A percentile compares a stretch with the other conserved stretches of the same genome.
phyloP scores from a whole-genome alignment of 768 basidiomycete species.

The Psilocybe cyanescens region DNA sequence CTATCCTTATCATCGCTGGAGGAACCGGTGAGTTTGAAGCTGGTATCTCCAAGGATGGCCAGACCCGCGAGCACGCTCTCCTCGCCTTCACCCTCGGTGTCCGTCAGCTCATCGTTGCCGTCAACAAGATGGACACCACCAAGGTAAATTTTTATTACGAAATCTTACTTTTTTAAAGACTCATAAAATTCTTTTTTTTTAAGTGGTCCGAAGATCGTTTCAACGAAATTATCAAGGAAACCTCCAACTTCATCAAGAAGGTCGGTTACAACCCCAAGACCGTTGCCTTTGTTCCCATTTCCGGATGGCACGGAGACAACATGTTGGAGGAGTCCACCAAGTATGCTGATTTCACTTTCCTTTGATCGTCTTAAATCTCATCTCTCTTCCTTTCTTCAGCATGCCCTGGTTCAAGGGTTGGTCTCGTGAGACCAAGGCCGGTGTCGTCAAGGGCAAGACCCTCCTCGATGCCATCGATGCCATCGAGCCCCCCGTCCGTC shows the following conservation, averaged over 20 bases:
- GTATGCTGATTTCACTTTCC: slow-evolving; percentile 44
- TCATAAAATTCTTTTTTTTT: slow-evolving; percentile 10
- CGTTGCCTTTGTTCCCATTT: slow-evolving; percentile 99
- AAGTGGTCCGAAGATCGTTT: slow-evolving; percentile 99
- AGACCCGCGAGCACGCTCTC: slow-evolving; percentile 99
- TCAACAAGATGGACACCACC: slow-evolving; percentile 99
- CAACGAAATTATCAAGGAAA: slow-evolving; percentile 99
- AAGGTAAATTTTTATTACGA: slow-evolving; percentile 54
- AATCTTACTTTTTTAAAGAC: background rate
- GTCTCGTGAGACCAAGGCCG: slow-evolving; percentile 94
- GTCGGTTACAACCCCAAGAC: slow-evolving; percentile 99
- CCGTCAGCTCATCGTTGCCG: slow-evolving; percentile 98
- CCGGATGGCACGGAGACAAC: slow-evolving; percentile 99
- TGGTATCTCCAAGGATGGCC: slow-evolving; percentile 99
- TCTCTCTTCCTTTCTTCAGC: slow-evolving; percentile 43
- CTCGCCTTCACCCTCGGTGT: slow-evolving; percentile 99
- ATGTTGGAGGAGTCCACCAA: slow-evolving; percentile 99
- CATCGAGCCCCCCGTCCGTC: slow-evolving; percentile 96
- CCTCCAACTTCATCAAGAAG: slow-evolving; percentile 98
- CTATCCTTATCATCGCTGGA: slow-evolving; percentile 98
- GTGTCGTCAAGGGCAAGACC: slow-evolving; percentile 96
- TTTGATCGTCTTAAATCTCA: slow-evolving; percentile 17
- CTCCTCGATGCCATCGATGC: slow-evolving; percentile 99
- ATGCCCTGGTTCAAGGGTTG: slow-evolving; percentile 99
- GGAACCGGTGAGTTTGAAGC: slow-evolving; percentile 99